phyloP scores from a whole-genome alignment of 495 filamentous ascomycete genomes.

The Lasiosphaeris hirsuta region DNA sequence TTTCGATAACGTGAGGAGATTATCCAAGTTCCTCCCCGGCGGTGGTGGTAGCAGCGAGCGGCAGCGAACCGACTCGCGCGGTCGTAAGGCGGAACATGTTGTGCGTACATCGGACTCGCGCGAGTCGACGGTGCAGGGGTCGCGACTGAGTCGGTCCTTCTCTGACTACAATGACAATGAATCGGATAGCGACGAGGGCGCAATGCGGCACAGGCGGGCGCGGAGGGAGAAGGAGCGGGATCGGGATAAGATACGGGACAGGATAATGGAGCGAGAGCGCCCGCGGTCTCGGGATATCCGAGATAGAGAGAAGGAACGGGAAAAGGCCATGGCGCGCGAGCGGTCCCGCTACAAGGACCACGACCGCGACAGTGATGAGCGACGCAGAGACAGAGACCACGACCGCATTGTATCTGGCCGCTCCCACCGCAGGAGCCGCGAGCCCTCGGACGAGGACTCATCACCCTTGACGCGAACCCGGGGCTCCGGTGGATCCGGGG shows the following conservation, averaged over 20 bases:
- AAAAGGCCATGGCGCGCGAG: constrained; percentile 10
- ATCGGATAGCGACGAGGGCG: constrained; percentile 15
- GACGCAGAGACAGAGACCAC: constrained; percentile 12
- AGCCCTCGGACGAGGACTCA: constrained; percentile 9
- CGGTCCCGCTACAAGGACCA: constrained; percentile 2
- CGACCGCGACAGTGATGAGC: constrained; percentile 12
- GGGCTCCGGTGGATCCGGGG: neutral
- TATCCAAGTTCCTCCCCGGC: constrained; percentile 22
- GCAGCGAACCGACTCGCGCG: constrained; percentile 22
- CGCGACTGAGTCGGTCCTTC: constrained; percentile 20
- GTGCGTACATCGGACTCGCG: constrained; percentile 6
- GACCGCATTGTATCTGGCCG: constrained; percentile 18
- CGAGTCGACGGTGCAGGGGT: constrained; percentile 14
- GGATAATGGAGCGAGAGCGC: constrained; percentile 10
- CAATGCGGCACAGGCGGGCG: neutral
- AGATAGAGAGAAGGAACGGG: constrained; percentile 15
- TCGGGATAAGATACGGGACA: constrained; percentile 17
- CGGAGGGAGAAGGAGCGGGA: constrained; percentile 20
- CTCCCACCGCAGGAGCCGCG: constrained; percentile 7
- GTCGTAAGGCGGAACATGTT: constrained; percentile 14
- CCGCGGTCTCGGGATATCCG: neutral
- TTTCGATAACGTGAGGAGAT: constrained; percentile 24
- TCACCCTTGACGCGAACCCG: constrained; percentile 2
- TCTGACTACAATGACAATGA: constrained; percentile 23
- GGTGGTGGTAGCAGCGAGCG: constrained; percentile 11